Conservation (phyloP, 768 basidiomycete species). For the Lactifluus rugatus region DNA sequence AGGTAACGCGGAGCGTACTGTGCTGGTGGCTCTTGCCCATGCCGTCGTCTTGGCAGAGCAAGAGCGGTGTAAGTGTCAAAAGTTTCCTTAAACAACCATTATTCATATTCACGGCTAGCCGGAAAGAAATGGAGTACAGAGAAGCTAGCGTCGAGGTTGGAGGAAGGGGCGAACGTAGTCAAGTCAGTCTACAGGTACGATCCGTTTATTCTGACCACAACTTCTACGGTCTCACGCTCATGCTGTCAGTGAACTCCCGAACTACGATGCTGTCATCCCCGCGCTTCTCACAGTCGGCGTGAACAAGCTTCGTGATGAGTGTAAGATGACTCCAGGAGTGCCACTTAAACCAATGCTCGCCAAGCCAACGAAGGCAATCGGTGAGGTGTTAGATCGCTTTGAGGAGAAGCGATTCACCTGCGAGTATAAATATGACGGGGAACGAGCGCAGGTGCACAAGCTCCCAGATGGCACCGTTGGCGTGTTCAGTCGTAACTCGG, state of each 20-base stretch:
- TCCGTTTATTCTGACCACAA: not conserved
- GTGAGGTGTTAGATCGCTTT: slow-evolving; percentile 93
- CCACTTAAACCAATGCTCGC: slow-evolving; percentile 99
- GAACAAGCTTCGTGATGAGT: slow-evolving; percentile 53
- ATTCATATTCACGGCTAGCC: slow-evolving; percentile 31
- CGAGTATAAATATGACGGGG: slow-evolving; percentile 99
- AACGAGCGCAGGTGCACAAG: slow-evolving; percentile 90
- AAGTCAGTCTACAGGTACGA: slow-evolving; percentile 88
- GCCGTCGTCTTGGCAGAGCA: slow-evolving; percentile 78
- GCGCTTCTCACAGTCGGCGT: slow-evolving; percentile 76
- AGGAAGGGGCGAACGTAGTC: slow-evolving; percentile 65
- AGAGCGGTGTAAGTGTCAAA: slow-evolving; percentile 38
- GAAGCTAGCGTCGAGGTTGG: slow-evolving; percentile 58
- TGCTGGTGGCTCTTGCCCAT: slow-evolving; percentile 90
- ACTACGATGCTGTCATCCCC: slow-evolving; percentile 87
- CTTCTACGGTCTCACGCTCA: not conserved
- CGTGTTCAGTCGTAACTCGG: slow-evolving; percentile 96
- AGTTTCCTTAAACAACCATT: not conserved
- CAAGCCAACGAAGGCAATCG: slow-evolving; percentile 97
- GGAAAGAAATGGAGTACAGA: slow-evolving; percentile 69
- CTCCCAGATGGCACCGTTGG: slow-evolving; percentile 71
- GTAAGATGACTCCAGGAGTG: slow-evolving; percentile 91
- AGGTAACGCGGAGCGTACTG: slow-evolving; percentile 91
- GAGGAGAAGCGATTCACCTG: slow-evolving; percentile 94
- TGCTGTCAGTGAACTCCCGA: slow-evolving; percentile 73